Evolutionary conservation across 192 early-diverging fungal genomes (phyloP), one percentile per base, ranked within the genome.

Genomic region (Coemansia sp.): DNA sequence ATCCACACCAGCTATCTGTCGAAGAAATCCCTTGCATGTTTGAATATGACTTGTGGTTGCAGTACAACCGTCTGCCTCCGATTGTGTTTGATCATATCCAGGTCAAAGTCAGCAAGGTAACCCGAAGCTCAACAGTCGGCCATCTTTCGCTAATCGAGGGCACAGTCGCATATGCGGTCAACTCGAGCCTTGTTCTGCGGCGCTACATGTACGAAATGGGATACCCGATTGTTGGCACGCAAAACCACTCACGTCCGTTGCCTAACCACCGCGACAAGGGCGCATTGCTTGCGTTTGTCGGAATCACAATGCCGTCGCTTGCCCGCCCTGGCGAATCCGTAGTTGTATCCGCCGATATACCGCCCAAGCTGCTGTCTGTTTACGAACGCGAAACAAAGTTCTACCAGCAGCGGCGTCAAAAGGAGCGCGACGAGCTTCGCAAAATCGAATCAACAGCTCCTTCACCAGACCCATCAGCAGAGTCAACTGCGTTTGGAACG

Each of bases 231-330:
- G 80, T 84, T 7, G 87, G 87, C 10, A 64, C 76, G 27, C 84
- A 84, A 30, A 76, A 40, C 19, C 74, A 83, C 48, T 70, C 86
- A 1, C 65, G 69, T 22, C 77, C 75, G 3, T 65, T 89, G 21
- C 67, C 76, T 25, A 73, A 81, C 30, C 82, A 84, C 53, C 58
- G 72, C 11, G 80, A 83, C 66, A 89, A 89, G 45, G 87, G 87
- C 19, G 61, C 83, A 0, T 69, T 75, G 30, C 59, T 81, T 22
- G 70, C 83, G 0, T 54, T 87, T 18, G 51, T 70, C 8, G 40
- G 57, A 2, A 46, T 86, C 0, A 58, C 73, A 6, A 76, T 89
- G 58, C 48, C 61, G 9, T 81, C 84, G 24, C 48, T 57, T 8
- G 72, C 75, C 0, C 23, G 48, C 14, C 22, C 14, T 1, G 41